Base-by-base conservation (phyloP, 225 moss, liverwort and hornwort species). In the Polytrichum commune region DNA sequence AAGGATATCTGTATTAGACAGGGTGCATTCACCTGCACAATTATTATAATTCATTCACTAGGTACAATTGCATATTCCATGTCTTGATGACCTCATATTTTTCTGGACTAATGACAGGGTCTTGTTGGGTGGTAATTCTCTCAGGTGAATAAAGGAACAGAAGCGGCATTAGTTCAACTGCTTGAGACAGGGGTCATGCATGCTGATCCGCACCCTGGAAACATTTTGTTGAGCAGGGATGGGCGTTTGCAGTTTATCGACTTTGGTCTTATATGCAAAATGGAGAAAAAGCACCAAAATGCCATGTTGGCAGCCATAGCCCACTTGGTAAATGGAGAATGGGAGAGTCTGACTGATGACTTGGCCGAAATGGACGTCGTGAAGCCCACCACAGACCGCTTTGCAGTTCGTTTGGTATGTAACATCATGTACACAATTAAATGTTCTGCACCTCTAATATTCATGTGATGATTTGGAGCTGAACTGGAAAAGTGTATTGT, bases 151-250 rank as follows among this genome's bases (percentile, higher is more conserved):
- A 98, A 95, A 76, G 97, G 97, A 67, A 90, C 94, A 1, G 92
- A 98, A 60, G 86, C 91, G 35, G 91, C 95, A 27, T 77, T 98
- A 53, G 88, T 95, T 53, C 97, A 98, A 82, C 73, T 98, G 64
- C 81, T 94, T 25, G 97, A 98, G 64, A 98, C 97, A 3, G 97
- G 97, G 35, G 80, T 98, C 53, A 88, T 98, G 93, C 97, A 98
- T 77, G 97, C 95, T 30, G 97, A 98, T 81, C 97, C 97, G 63
- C 97, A 98, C 64, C 92, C 95, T 53, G 97, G 97, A 32, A 98
- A 98, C 79, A 84, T 98, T 53, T 66, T 95, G 8, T 83, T 91
- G 58, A 90, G 85, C 19, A 74, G 79, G 24, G 85, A 94, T 69
- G 97, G 95, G 29, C 82, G 74, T 46, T 53, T 98, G 84, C 87